phyloP scores from a whole-genome alignment of 805 yeast genomes.

The Candida xiaguanensis region DNA sequence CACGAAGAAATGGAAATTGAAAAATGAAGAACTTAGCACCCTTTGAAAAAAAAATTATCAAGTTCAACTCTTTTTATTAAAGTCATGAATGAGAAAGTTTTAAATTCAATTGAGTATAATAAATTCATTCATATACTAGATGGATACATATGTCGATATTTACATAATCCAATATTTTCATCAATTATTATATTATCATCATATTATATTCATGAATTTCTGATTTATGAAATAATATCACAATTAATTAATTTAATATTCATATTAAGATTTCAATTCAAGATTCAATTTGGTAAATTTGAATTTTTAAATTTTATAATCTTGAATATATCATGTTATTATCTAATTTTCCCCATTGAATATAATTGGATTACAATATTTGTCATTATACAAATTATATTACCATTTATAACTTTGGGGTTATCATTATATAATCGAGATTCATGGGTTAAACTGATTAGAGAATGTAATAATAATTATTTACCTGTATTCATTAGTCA shows the following conservation, averaged over 20 bases:
- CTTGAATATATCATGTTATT: slow-evolving; percentile 17
- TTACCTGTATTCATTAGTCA: slow-evolving; percentile 33
- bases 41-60: too few relatives aligned
- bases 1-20: too few relatives aligned
- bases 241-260: slow-evolving; percentile 26
- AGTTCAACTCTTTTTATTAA: too few relatives aligned
- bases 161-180: slow-evolving; percentile 21
- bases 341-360: background rate
- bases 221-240: slow-evolving; percentile 19
- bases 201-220: too few relatives aligned
- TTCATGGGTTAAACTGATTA: too few relatives aligned
- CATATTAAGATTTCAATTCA: slow-evolving; percentile 21
- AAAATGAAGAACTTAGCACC: too few relatives aligned
- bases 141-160: slow-evolving; percentile 13
- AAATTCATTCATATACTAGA: slow-evolving; percentile 16
- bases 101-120: background rate
- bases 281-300: slow-evolving; percentile 6
- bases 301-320: slow-evolving; percentile 20
- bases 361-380: background rate
- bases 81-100: background rate
- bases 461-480: slow-evolving; percentile 29
- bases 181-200: slow-evolving; percentile 10
- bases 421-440: too few relatives aligned
- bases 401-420: slow-evolving; percentile 12
- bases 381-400: slow-evolving; percentile 11